Conservation (phyloP, 2,329 filamentous ascomycete species). For the Penicillium sp. region DNA sequence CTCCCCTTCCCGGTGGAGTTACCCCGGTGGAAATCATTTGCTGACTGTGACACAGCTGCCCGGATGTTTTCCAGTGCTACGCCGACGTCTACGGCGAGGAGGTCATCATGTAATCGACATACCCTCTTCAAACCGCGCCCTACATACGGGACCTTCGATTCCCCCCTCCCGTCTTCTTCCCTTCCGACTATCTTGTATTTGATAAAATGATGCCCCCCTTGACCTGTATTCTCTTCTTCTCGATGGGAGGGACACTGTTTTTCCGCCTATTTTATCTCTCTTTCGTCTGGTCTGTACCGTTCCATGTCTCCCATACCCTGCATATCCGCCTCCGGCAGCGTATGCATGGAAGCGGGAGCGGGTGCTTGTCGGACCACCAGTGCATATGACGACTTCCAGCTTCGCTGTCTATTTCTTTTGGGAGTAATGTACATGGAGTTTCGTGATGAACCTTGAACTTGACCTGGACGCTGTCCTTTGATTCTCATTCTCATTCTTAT, state of each 20-base stretch:
- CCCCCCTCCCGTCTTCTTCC: neutral
- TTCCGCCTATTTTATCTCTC: neutral
- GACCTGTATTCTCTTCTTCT: constrained; percentile 2
- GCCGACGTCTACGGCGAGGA: constrained; percentile 29
- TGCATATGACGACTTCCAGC: constrained; percentile 25
- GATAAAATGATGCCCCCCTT: constrained; percentile 3
- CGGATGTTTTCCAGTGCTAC: constrained; percentile 28
- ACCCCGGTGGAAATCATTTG: neutral
- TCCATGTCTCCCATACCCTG: neutral
- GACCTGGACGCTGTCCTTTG: neutral
- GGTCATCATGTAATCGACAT: constrained; percentile 12
- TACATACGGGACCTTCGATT: neutral
- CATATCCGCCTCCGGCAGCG: neutral
- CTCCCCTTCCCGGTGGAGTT: too few species aligned
- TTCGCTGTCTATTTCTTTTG: constrained; percentile 23
- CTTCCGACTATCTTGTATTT: constrained; percentile 1
- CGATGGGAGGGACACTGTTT: neutral
- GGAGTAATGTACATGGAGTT: constrained; percentile 23
- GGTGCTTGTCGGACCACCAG: constrained; percentile 7
- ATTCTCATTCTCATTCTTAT: neutral
- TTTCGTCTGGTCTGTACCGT: neutral
- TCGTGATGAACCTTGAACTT: neutral
- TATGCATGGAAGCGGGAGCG: neutral
- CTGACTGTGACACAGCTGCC: constrained; percentile 23
- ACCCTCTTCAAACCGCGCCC: neutral